phyloP scores from a whole-genome alignment of 805 yeast genomes.

The Huiozyma sinensis region DNA sequence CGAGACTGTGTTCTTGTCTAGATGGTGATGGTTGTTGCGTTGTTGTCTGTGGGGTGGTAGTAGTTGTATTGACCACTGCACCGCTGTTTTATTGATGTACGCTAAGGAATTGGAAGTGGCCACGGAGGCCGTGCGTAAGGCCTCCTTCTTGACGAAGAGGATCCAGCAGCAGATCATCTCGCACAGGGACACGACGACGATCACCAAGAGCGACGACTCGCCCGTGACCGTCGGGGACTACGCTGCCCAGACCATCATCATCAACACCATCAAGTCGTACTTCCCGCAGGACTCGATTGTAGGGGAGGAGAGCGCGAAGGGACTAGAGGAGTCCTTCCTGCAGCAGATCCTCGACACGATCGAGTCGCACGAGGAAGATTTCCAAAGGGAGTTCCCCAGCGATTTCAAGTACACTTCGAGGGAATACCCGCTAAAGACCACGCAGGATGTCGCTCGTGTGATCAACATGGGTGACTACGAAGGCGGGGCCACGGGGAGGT shows the following conservation, averaged over 20 bases:
- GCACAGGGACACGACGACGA: slow-evolving; percentile 39
- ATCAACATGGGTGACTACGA: slow-evolving; percentile 72
- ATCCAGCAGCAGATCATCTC: slow-evolving; percentile 46
- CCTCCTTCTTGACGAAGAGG: slow-evolving; percentile 61
- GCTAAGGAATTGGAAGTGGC: slow-evolving; percentile 69
- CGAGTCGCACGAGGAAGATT: slow-evolving; percentile 39
- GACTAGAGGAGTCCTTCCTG: slow-evolving; percentile 42
- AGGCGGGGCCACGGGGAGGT: slow-evolving; percentile 73
- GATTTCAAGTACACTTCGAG: slow-evolving; percentile 9
- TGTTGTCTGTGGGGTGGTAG: too few species aligned
- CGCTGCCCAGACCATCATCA: slow-evolving; percentile 89
- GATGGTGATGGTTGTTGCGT: too few species aligned
- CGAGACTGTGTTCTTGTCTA: too few species aligned
- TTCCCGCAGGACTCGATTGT: slow-evolving; percentile 83
- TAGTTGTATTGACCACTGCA: too few species aligned
- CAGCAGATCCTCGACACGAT: slow-evolving; percentile 51
- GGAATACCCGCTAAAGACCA: slow-evolving; percentile 28
- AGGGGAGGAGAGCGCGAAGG: slow-evolving; percentile 85
- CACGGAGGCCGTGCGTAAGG: slow-evolving; percentile 81
- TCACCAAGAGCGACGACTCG: slow-evolving; percentile 77
- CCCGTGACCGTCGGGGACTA: slow-evolving; percentile 97
- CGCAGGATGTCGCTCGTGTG: slow-evolving; percentile 44
- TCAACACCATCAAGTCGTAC: slow-evolving; percentile 64
- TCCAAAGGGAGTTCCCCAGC: slow-evolving; percentile 22
- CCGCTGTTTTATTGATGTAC: slow-evolving; percentile 28